A percentile compares a stretch with the other conserved stretches of the same genome.
These are phyloP conservation scores for Chamaecrista fasciculata DNA, from an alignment of 306 rosid species.

Conservation along the genomic window DNA sequence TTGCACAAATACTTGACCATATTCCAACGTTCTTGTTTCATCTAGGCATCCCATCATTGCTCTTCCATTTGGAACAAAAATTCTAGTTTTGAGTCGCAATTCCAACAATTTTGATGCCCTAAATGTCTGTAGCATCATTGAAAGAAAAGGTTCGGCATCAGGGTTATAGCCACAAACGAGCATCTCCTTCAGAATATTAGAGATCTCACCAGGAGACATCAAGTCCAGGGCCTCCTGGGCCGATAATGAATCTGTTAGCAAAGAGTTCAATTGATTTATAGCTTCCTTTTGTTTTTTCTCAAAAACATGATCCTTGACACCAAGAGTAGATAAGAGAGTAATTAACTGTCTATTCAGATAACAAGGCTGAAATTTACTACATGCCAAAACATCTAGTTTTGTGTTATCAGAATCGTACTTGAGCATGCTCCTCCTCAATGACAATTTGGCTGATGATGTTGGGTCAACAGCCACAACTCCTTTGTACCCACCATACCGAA, in stretches of 20 bases:
- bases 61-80: conserved; percentile 70
- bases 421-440: conserved; percentile 74
- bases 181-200: conserved; percentile 73
- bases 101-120: conserved; percentile 74
- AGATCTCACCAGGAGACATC: conserved; percentile 75
- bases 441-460: conserved; percentile 54
- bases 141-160: conserved; percentile 73
- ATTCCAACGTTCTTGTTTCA: conserved; percentile 68
- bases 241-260: conserved; percentile 59
- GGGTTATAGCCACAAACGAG: conserved; percentile 77
- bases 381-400: conserved; percentile 72
- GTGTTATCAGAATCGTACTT: conserved; percentile 58
- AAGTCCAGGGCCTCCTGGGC: conserved; percentile 71
- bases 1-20: conserved; percentile 83
- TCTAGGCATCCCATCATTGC: conserved; percentile 97
- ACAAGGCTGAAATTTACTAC: conserved; percentile 69
- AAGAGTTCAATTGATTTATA: conserved; percentile 54
- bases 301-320: conserved; percentile 52
- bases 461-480: conserved; percentile 94
- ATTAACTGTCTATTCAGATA: conserved; percentile 78
- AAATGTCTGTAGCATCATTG: conserved; percentile 83
- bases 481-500: conserved; percentile 84
- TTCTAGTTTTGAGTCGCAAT: conserved; percentile 59
- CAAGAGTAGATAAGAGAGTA: conserved; percentile 78
- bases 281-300: conserved; percentile 63